These are phyloP conservation scores for Dendrothele bispora DNA, from an alignment of 768 basidiomycete species.

Conservation along the genomic window DNA sequence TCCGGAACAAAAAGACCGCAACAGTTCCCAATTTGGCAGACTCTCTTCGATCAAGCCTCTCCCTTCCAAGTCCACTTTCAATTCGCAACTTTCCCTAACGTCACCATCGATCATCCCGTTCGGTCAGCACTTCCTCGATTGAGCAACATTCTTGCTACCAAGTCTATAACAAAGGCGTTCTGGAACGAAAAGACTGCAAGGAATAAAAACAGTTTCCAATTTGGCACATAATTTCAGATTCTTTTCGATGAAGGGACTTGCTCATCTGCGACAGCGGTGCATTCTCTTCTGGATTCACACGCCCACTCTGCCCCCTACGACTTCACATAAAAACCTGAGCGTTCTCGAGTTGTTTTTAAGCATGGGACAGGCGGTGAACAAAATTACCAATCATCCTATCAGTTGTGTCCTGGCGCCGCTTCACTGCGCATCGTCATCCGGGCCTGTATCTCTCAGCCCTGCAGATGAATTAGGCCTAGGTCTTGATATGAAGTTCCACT, in stretches of 20 bases:
- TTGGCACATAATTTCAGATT: slow-evolving; percentile 99
- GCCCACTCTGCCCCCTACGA: no score
- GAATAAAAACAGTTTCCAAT: slow-evolving; percentile 98
- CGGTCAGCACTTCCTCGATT: no score
- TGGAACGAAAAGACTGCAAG: slow-evolving; percentile 99
- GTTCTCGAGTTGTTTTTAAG: slow-evolving; percentile 96
- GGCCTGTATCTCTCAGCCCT: no score
- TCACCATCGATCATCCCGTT: no score
- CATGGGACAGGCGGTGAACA: slow-evolving; percentile 94
- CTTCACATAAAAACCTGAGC: slow-evolving; percentile 94
- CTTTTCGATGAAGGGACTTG: slow-evolving; percentile 97
- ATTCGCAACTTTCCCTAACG: no score
- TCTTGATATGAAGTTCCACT: slow-evolving; percentile 84
- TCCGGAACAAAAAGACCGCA: no score
- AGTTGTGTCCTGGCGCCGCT: slow-evolving; percentile 95
- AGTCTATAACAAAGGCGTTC: slow-evolving; percentile 97
- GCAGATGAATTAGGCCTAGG: slow-evolving; percentile 94
- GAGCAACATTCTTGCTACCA: slow-evolving; percentile 97
- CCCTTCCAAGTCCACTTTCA: no score
- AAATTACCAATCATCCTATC: slow-evolving; percentile 99
- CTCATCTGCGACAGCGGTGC: no score
- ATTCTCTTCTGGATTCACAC: no score
- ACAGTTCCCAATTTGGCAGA: no score
- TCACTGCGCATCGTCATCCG: no score
- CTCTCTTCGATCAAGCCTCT: no score